Evolutionary conservation across 768 basidiomycete genomes (phyloP), one percentile per base, ranked within the genome.

Genomic region (Kwoniella botswanensis): DNA sequence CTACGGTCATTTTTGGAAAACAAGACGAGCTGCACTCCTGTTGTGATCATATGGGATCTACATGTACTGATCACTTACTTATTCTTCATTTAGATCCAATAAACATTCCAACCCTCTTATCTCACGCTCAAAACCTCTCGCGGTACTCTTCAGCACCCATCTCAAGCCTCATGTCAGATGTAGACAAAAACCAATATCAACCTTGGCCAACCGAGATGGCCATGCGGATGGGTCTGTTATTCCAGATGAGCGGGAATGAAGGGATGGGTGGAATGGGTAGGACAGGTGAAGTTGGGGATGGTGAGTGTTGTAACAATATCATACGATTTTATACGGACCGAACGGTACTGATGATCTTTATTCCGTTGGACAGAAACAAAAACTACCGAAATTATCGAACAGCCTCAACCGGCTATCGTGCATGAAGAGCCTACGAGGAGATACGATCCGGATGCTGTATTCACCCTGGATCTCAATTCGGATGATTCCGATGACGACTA

Each of bases 161-260:
- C 24, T 77, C 79, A 4, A 53, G 50, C 5, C 60, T 79, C 5
- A 68, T 78, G n/a, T 35, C 67, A 46, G 69, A 69, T 7, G 44
- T 75, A 17, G 74, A 78, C 46, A 71, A 70, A 52, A 73, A 72
- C 9, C 72, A 75, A 63, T 76, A 70, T 63, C 62, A 58, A 18
- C 80, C 80, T 3, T 81, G 76, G 75, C 80, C 80, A 3, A 79
- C 71, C 5, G 80, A 81, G 56, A 69, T 61, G 50, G 63, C 65
- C 12, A 81, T 81, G 80, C 61, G 80, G 9, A 52, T 58, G 65
- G 80, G 80, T 22, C 54, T 79, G 21, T 60, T 81, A 61, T 79
- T 79, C 71, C 70, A 70, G 63, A 53, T 74, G 60, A 65, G 71
- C 24, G 78, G 78, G 35, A 79, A 75, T 70, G 41, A 61, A 61